A percentile compares a stretch with the other conserved stretches of the same genome.
Conservation (phyloP, 78 protist species). For the Trichosphaerium sp. region DNA sequence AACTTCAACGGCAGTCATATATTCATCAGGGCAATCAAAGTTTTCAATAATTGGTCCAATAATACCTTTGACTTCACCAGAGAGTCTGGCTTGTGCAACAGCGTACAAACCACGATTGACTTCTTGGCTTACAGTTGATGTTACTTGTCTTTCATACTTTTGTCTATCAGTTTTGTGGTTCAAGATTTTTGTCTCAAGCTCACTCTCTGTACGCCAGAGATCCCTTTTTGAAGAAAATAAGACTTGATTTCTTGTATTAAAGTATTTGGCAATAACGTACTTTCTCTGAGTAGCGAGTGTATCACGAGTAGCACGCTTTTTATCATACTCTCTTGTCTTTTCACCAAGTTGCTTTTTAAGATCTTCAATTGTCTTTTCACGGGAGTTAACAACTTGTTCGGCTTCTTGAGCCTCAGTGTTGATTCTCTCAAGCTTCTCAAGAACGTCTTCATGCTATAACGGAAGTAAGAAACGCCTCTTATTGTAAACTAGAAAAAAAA, state of each 20-base stretch:
- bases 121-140: conserved; percentile 3
- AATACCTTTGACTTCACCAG: conserved; percentile 43
- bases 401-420: background rate
- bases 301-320: no score
- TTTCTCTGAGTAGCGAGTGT: background rate
- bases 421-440: background rate
- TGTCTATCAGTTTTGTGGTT: background rate
- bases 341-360: background rate
- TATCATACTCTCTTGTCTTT: background rate
- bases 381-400: conserved; percentile 14
- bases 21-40: conserved; percentile 37
- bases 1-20: conserved; percentile 71
- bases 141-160: conserved; percentile 8
- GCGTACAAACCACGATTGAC: conserved; percentile 7
- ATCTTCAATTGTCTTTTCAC: background rate
- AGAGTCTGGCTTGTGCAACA: conserved; percentile 3
- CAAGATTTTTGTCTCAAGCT: background rate
- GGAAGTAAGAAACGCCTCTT: no score
- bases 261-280: background rate
- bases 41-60: conserved; percentile 88
- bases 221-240: background rate
- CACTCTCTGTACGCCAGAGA: background rate
- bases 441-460: background rate
- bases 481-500: background rate
- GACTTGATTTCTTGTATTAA: no score